Evolutionary conservation across 805 yeast species (phyloP).

Genomic region (Hermanozyma aechmeae): DNA sequence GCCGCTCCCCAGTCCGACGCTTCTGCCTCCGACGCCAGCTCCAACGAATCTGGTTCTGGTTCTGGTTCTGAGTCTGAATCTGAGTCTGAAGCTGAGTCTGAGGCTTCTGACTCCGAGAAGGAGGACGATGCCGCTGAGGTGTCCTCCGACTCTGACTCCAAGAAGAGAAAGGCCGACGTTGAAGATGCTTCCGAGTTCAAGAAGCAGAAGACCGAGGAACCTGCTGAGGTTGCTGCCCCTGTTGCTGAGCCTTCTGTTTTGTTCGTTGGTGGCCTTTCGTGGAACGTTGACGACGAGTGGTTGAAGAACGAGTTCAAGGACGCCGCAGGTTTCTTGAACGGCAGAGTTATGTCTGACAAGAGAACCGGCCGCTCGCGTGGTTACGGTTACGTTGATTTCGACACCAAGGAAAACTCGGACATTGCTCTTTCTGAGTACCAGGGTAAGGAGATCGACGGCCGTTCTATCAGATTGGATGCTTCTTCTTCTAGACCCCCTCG

Average conservation of each 20-base stretch:
- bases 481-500: no score
- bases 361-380: conserved; percentile 92
- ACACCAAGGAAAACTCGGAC: conserved; percentile 65
- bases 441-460: conserved; percentile 94
- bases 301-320: conserved; percentile 78
- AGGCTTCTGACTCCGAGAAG: conserved; percentile 1
- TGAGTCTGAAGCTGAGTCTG: conserved; percentile 1
- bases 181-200: no score
- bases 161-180: no score
- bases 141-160: background rate
- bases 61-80: conserved; percentile 1
- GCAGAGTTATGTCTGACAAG: conserved; percentile 92
- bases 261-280: conserved; percentile 94
- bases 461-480: conserved; percentile 92
- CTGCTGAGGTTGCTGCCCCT: conserved; percentile 12
- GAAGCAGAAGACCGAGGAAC: conserved; percentile 2
- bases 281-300: conserved; percentile 97
- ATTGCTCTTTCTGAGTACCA: conserved; percentile 78
- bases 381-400: conserved; percentile 95
- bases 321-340: conserved; percentile 71
- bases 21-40: conserved; percentile 1
- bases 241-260: conserved; percentile 67
- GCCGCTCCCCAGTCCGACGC: background rate
- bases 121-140: background rate
- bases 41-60: conserved; percentile 3